Conservation (phyloP, 768 basidiomycete genomes). For the Baorangia bicolor region DNA sequence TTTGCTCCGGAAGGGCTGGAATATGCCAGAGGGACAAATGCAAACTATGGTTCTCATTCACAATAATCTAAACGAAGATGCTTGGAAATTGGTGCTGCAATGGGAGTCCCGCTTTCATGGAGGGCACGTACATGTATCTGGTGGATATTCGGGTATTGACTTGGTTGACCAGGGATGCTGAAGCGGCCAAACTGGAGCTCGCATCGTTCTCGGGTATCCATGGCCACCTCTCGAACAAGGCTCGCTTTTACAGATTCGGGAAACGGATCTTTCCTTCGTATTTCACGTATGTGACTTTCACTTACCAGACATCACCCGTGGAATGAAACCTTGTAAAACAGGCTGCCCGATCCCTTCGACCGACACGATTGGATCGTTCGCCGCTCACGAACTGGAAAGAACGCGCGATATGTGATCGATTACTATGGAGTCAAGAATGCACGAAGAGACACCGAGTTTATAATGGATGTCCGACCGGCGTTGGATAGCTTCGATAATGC, state of each 20-base stretch:
- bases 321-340: not conserved
- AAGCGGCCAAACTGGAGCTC: constrained; percentile 9
- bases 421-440: constrained; percentile 13
- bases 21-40: constrained; percentile 2
- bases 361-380: constrained; percentile 17
- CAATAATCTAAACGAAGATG: constrained; percentile 10
- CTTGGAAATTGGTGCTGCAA: constrained; percentile 6
- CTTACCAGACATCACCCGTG: not conserved
- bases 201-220: constrained; percentile 13
- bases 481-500: constrained; percentile 10
- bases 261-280: constrained; percentile 2
- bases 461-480: constrained; percentile 7
- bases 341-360: constrained; percentile 13
- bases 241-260: constrained; percentile 2
- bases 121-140: constrained; percentile 1
- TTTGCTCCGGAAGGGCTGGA: constrained; percentile 9
- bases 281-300: constrained; percentile 1
- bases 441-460: not conserved
- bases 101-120: constrained; percentile 17
- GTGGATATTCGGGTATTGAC: not conserved
- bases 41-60: constrained; percentile 5
- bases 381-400: constrained; percentile 1
- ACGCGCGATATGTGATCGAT: constrained; percentile 10
- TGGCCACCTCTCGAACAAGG: constrained; percentile 15
- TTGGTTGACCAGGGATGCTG: not conserved